These are phyloP conservation scores for Pseudopithomyces chartarum DNA, from an alignment of 2,329 filamentous ascomycete genomes.

Conservation along the genomic window DNA sequence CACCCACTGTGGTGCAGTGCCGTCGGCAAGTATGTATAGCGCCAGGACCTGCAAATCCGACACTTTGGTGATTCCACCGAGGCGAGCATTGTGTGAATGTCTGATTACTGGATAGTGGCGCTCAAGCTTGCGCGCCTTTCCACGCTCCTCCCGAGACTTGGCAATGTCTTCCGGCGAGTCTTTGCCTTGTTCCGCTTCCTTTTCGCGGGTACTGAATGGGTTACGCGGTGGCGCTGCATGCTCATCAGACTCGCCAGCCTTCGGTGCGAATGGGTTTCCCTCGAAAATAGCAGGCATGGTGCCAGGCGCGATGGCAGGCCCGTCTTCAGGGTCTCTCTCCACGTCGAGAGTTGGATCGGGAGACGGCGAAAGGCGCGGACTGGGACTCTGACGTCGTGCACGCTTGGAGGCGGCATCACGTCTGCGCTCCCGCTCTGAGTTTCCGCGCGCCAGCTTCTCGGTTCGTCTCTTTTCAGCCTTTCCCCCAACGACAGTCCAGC, in stretches of 20 bases:
- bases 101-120: conserved; percentile 50
- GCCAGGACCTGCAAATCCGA: conserved; percentile 62
- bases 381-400: not conserved
- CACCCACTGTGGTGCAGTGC: conserved; percentile 65
- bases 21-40: conserved; percentile 66
- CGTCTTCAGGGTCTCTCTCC: not conserved
- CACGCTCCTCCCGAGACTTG: conserved; percentile 23
- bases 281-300: conserved; percentile 2
- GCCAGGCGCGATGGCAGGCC: not conserved
- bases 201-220: conserved; percentile 17
- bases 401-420: not conserved
- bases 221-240: conserved; percentile 18
- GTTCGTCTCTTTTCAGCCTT: conserved; percentile 26
- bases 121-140: conserved; percentile 38
- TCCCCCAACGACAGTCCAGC: conserved; percentile 35
- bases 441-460: conserved; percentile 17
- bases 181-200: conserved; percentile 1
- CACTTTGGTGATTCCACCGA: conserved; percentile 62
- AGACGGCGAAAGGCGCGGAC: not conserved
- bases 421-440: conserved; percentile 1
- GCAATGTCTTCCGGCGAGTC: conserved; percentile 9
- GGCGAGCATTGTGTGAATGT: conserved; percentile 58
- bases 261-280: conserved; percentile 22
- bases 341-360: not conserved
- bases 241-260: conserved; percentile 15